Evolutionary conservation across 164 flowering plant genomes (phyloP), one percentile per base, ranked within the genome.

Genomic region (Annona squamosa): DNA sequence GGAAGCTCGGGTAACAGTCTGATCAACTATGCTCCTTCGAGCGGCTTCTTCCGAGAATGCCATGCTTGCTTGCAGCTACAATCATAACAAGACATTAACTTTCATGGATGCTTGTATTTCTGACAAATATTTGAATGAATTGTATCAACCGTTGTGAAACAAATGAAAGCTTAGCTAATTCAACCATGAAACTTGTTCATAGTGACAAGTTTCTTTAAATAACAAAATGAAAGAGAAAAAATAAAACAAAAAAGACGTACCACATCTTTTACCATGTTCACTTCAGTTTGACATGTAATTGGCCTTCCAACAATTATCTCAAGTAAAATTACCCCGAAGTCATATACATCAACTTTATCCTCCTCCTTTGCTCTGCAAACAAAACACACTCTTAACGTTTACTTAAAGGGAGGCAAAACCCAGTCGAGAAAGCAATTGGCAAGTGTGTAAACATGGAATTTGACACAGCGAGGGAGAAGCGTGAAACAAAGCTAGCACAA

Each of bases 311-410:
- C 63, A 66, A 93, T 85, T 47, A 89, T 71, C 78, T 96, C 98
- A 18, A 93, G 85, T 68, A 96, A 71, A 75, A 96, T 90, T 4
- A 89, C 84, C 48, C 98, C 99, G 74, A 96, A 88, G 78, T 90
- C 89, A 74, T 90, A 87, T 4, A 93, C 73, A 71, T 93, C 98
- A 18, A 6, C 43, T 78, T 84, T 90, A 18, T 86, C 97, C 57
- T 82, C 86, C 42, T 79, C 68, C 4, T 74, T 77, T 47, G 48
- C 68, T 81, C 97, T 94, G 91, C 63, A 70, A 81, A 47, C 13
- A 61, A 63, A 13, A 64, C 5, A 45, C 13, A 1, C 37, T 26
- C 37, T 26, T 26, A 26, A 26, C 37, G 37, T 26, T 26, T 26
- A 26, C 37, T 26, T 26, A 26, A 26, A 26, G 37, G 37, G 37